These are phyloP conservation scores for Sphaerulina musiva DNA, from an alignment of 2,329 filamentous ascomycete species.

Conservation along the genomic window DNA sequence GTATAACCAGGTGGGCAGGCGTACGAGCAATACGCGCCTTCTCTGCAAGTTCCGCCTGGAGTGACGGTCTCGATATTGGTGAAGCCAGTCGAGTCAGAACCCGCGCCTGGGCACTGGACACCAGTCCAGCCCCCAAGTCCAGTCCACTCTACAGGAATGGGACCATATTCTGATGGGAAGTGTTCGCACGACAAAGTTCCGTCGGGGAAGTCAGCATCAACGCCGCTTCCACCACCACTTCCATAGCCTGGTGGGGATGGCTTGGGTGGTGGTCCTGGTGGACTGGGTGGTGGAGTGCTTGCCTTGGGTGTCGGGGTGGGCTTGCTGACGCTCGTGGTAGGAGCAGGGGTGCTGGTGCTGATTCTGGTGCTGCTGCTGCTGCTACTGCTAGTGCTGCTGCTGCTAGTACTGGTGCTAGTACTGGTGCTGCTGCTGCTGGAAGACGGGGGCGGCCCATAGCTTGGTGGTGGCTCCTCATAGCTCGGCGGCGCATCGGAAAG, in stretches of 20 bases:
- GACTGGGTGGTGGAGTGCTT: constrained; percentile 2
- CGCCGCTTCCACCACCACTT: constrained; percentile 42
- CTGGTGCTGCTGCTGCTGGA: constrained; percentile 21
- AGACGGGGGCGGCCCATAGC: constrained; percentile 24
- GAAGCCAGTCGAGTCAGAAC: constrained; percentile 32
- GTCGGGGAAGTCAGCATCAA: constrained; percentile 66
- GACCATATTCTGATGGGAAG: constrained; percentile 78
- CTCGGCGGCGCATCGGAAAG: constrained; percentile 28
- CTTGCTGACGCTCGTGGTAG: constrained; percentile 19
- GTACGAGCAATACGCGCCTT: constrained; percentile 78
- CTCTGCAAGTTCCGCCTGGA: constrained; percentile 56
- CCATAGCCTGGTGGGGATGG: constrained; percentile 14
- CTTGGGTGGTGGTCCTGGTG: constrained; percentile 9
- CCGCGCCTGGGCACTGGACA: constrained; percentile 51
- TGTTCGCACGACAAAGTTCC: constrained; percentile 62
- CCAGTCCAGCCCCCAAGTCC: constrained; percentile 70
- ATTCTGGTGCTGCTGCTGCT: neutral
- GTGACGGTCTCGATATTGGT: constrained; percentile 59
- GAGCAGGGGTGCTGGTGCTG: constrained; percentile 4
- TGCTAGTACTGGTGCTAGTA: constrained; percentile 18
- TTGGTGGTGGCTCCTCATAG: constrained; percentile 2
- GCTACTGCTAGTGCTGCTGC: constrained; percentile 17
- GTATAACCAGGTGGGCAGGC: constrained; percentile 86
- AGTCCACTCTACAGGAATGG: constrained; percentile 63
- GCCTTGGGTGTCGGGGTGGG: constrained; percentile 17